Evolutionary conservation across 2,329 filamentous ascomycete genomes (phyloP).

Genomic region (Ceratocystis colombiana): DNA sequence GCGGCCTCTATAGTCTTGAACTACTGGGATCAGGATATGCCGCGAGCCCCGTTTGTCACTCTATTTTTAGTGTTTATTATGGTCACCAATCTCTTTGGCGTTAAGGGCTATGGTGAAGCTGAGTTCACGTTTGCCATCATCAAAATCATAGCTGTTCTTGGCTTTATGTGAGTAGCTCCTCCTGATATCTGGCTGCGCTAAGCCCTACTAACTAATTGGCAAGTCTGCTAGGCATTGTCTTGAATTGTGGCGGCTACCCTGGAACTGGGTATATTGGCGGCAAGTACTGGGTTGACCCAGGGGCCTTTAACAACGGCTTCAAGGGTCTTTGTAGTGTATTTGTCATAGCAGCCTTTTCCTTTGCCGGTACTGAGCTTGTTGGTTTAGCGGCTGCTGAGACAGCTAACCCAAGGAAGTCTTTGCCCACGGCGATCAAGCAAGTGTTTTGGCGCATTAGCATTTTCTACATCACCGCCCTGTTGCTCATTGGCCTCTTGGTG

Average conservation of each 20-base stretch:
- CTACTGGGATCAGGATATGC: constrained; percentile 60
- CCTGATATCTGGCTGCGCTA: neutral
- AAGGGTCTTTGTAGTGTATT: constrained; percentile 73
- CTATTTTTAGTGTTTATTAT: constrained; percentile 71
- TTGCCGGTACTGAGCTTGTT: constrained; percentile 65
- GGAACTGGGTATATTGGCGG: constrained; percentile 69
- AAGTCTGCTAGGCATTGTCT: constrained; percentile 72
- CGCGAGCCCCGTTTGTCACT: constrained; percentile 67
- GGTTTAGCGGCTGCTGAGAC: constrained; percentile 70
- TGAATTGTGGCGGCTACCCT: constrained; percentile 72
- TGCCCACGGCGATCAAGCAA: constrained; percentile 82
- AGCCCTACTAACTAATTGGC: constrained; percentile 15
- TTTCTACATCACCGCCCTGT: constrained; percentile 79
- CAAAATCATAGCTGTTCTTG: constrained; percentile 77
- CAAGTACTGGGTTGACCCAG: constrained; percentile 64
- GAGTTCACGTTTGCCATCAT: constrained; percentile 80
- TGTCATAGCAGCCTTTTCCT: constrained; percentile 66
- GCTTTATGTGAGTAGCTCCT: constrained; percentile 59
- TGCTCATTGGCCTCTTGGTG: constrained; percentile 72
- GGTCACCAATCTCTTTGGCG: constrained; percentile 74
- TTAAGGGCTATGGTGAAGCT: constrained; percentile 80
- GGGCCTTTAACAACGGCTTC: constrained; percentile 76
- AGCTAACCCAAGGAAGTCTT: constrained; percentile 65
- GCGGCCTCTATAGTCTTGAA: constrained; percentile 74
- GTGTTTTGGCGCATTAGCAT: constrained; percentile 90